These are phyloP conservation scores for Rhizopogon sp. DNA, from an alignment of 768 basidiomycete genomes.

Conservation along the genomic window DNA sequence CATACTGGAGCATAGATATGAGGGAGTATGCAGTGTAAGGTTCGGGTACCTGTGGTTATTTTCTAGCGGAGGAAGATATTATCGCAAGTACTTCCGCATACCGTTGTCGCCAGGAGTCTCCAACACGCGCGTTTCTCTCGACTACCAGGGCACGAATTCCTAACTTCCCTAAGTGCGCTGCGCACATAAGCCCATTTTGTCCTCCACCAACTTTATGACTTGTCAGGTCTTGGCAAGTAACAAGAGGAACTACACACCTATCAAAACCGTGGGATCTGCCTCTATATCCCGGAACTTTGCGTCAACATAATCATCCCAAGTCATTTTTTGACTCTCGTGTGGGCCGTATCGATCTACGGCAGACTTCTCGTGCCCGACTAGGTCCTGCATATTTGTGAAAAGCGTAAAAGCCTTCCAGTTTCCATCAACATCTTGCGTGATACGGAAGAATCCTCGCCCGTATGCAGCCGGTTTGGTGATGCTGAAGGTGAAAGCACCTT, in stretches of 20 bases:
- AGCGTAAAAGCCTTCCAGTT: conserved; percentile 53
- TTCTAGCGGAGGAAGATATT: too few relatives aligned
- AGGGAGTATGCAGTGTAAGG: conserved; percentile 37
- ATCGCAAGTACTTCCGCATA: conserved; percentile 44
- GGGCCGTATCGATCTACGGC: conserved; percentile 23
- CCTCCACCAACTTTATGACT: conserved; percentile 46
- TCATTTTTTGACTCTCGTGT: neutral
- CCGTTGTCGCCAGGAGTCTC: conserved; percentile 48
- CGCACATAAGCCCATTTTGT: conserved; percentile 55
- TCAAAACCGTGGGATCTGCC: conserved; percentile 20
- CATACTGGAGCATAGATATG: conserved; percentile 44
- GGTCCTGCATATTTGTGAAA: conserved; percentile 51
- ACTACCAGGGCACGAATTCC: conserved; percentile 48
- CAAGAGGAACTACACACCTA: conserved; percentile 25
- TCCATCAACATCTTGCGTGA: conserved; percentile 27
- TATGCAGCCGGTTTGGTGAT: conserved; percentile 70
- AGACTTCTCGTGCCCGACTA: conserved; percentile 44
- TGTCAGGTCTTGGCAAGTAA: neutral
- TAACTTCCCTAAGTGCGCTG: conserved; percentile 51
- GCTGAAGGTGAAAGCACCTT: conserved; percentile 40
- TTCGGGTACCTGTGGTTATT: conserved; percentile 24
- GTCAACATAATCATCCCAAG: neutral
- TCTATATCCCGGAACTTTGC: neutral
- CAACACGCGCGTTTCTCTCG: conserved; percentile 41
- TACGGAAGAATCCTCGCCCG: neutral